Conservation (phyloP, 1,139 yeast species). For the Suhomyces anneliseae region DNA sequence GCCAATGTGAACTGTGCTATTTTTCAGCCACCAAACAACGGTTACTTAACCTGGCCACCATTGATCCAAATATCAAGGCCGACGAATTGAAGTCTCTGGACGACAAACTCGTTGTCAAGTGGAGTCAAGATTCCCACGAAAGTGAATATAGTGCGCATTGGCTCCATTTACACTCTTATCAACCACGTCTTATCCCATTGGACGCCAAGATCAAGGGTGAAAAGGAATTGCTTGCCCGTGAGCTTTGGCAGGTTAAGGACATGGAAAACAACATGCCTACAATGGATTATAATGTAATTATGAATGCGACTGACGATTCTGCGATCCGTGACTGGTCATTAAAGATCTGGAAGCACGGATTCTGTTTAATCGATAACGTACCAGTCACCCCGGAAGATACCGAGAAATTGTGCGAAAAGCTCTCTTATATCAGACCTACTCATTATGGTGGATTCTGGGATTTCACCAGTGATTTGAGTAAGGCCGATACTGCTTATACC, state of each 20-base stretch:
- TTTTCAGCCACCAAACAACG: slow-evolving; percentile 65
- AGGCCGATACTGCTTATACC: slow-evolving; percentile 75
- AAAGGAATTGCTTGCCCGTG: slow-evolving; percentile 28
- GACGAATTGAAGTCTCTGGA: slow-evolving; percentile 13
- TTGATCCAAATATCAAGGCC: slow-evolving; percentile 51
- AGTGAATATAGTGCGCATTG: slow-evolving; percentile 51
- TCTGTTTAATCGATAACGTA: slow-evolving; percentile 61
- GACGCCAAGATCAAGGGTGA: slow-evolving; percentile 30
- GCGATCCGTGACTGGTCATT: slow-evolving; percentile 61
- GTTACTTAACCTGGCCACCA: slow-evolving; percentile 55
- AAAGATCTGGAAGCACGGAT: slow-evolving; percentile 62
- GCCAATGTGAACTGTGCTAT: slow-evolving; percentile 63
- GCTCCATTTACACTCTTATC: slow-evolving; percentile 60
- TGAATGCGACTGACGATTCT: slow-evolving; percentile 31
- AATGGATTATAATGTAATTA: slow-evolving; percentile 54
- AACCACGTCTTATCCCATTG: slow-evolving; percentile 46
- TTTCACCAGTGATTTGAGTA: slow-evolving; percentile 69
- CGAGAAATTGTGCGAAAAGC: slow-evolving; percentile 55
- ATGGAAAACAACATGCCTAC: slow-evolving; percentile 48
- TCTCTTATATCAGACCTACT: slow-evolving; percentile 67
- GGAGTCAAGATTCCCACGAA: slow-evolving; percentile 54
- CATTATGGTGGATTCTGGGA: slow-evolving; percentile 87
- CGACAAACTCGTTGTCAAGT: slow-evolving; percentile 29
- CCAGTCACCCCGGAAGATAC: slow-evolving; percentile 67
- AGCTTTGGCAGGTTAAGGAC: slow-evolving; percentile 52